phyloP scores from a whole-genome alignment of 1,284 basidiomycete genomes.

The Termitomyces sp. region DNA sequence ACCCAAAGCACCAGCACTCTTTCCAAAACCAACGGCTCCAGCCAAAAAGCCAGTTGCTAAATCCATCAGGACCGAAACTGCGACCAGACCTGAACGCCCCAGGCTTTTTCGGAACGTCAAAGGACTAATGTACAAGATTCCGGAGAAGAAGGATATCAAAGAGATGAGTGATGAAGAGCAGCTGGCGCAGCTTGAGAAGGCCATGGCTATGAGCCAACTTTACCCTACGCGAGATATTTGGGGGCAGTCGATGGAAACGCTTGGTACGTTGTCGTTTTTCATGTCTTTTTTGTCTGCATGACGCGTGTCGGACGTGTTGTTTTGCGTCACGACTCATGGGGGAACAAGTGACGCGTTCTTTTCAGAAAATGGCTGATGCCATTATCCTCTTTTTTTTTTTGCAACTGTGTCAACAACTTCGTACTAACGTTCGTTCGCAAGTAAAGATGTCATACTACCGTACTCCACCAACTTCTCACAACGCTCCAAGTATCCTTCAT shows the following conservation, averaged over 20 bases:
- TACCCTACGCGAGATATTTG: constrained; percentile 43
- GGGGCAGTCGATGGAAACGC: constrained; percentile 41
- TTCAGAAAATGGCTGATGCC: not conserved
- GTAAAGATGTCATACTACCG: constrained; percentile 38
- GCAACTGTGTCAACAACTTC: constrained; percentile 4
- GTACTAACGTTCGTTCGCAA: constrained; percentile 20
- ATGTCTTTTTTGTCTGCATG: not conserved
- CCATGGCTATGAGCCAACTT: constrained; percentile 31
- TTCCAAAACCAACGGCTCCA: too few relatives aligned
- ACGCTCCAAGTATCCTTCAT: constrained; percentile 20
- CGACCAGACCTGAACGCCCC: not conserved
- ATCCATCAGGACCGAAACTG: not conserved
- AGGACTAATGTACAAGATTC: constrained; percentile 8
- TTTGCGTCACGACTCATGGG: not conserved
- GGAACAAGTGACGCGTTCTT: not conserved
- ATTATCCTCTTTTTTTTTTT: constrained; percentile 8
- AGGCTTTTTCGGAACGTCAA: not conserved
- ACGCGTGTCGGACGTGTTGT: not conserved
- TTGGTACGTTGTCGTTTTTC: constrained; percentile 37
- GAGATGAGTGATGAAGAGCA: constrained; percentile 31
- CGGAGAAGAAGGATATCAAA: constrained; percentile 9
- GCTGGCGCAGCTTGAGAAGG: constrained; percentile 36
- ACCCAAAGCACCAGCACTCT: too few relatives aligned
- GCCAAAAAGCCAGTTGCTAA: not conserved
- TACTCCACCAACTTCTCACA: constrained; percentile 21